Conservation (phyloP, 2,329 filamentous ascomycete species). For the Salinomyces thailandicus region DNA sequence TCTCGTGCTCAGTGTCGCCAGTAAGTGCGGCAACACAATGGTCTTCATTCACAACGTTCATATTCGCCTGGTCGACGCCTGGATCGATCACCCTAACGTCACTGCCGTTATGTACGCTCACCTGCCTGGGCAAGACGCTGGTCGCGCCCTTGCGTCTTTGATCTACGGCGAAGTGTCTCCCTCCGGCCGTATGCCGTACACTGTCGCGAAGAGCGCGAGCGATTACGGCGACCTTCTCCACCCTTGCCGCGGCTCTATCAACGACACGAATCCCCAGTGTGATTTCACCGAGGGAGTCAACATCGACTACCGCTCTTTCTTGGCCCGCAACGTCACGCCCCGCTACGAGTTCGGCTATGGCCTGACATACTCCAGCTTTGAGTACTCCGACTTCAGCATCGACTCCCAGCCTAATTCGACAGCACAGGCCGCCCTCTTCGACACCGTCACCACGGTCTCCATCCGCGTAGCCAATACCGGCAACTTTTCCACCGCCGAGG, state of each 20-base stretch:
- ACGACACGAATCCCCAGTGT: not conserved
- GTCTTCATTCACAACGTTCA: slow-evolving; percentile 38
- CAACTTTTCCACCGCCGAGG: slow-evolving; percentile 38
- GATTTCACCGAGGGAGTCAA: slow-evolving; percentile 28
- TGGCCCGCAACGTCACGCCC: slow-evolving; percentile 31
- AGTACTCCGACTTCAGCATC: slow-evolving; percentile 21
- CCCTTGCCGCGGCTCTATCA: slow-evolving; percentile 5
- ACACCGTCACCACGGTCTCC: slow-evolving; percentile 46
- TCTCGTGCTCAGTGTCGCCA: slow-evolving; percentile 19
- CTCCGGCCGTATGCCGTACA: slow-evolving; percentile 21
- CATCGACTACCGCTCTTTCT: slow-evolving; percentile 36
- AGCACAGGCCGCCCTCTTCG: slow-evolving; percentile 46
- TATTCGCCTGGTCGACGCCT: slow-evolving; percentile 20
- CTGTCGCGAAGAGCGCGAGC: slow-evolving; percentile 20
- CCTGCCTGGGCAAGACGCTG: slow-evolving; percentile 22
- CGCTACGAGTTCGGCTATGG: slow-evolving; percentile 8
- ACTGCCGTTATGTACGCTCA: slow-evolving; percentile 23
- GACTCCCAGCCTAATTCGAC: not conserved
- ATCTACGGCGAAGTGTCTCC: slow-evolving; percentile 23
- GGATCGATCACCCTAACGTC: slow-evolving; percentile 23
- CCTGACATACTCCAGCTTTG: slow-evolving; percentile 35
- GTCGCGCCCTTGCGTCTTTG: slow-evolving; percentile 18
- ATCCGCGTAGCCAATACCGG: slow-evolving; percentile 56
- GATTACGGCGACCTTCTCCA: slow-evolving; percentile 19
- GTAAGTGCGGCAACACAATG: slow-evolving; percentile 40